Evolutionary conservation across 129 eudicot genomes (phyloP), one percentile per base, ranked within the genome.

Genomic region (Sambucus nigra): DNA sequence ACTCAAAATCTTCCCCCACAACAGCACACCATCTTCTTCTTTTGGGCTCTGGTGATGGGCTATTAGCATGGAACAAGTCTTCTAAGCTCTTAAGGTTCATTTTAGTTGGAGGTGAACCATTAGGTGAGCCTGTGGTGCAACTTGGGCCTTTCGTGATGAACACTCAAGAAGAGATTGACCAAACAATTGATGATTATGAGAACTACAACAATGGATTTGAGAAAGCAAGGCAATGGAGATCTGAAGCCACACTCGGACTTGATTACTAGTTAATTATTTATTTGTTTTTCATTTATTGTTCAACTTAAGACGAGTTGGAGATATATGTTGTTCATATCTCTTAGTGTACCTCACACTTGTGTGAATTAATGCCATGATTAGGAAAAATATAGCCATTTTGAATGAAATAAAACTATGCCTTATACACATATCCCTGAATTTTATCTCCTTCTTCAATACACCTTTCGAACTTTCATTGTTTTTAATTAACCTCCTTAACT

Each of bases 81-180:
- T 48, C 82, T 7, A 77, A 73, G 44, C 11, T 58, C 26, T 64
- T 87, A 1, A 72, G 88, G 62, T 82, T 87, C 65, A 59, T 87
- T 35, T 58, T 87, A 41, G 80, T 82, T 3, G 96, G 94, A 3
- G 96, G 96, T 27, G 80, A 87, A 51, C 96, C 96, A 15, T 55
- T 87, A 51, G 88, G 82, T 26, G 85, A 87, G 42, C 80, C 96
- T 0, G 77, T 87, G 33, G 80, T 69, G 38, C 96, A 87, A 50
- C 61, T 64, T 58, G 96, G 96, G 0, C 96, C 96, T 0, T 87
- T 87, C 63, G 94, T 87, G 61, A 82, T 87, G 96, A 87, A 87
- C 76, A 79, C 75, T 1, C 93, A 82, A 76, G 76, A 87, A 41
- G 78, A 82, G 53, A 76, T 87, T 48, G 96, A 87, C 54, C 88